phyloP scores from a whole-genome alignment of 441 rosid species.

The Raphanus hybrid region DNA sequence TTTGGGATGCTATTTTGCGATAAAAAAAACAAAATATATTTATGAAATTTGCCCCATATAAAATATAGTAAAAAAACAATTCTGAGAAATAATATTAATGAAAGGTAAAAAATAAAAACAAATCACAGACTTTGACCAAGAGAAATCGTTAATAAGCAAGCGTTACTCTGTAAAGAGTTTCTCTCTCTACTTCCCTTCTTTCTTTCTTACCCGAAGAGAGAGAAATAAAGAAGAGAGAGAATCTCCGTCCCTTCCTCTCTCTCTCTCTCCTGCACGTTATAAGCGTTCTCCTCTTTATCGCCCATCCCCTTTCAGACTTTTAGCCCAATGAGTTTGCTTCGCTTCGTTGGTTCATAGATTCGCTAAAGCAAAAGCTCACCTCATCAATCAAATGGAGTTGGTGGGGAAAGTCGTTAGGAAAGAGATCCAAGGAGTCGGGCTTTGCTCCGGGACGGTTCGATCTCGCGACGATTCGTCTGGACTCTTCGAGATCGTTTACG shows the following conservation, averaged over 20 bases:
- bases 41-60: too few relatives aligned
- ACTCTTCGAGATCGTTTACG: not conserved
- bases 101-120: not conserved
- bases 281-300: not conserved
- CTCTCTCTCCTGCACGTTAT: not conserved
- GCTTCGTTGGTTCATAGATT: not conserved
- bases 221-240: not conserved
- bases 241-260: not conserved
- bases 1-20: too few relatives aligned
- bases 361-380: not conserved
- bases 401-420: not conserved
- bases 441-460: not conserved
- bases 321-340: not conserved
- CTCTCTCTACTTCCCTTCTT: not conserved
- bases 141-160: not conserved
- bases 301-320: not conserved
- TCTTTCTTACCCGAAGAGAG: not conserved
- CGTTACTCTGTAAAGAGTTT: not conserved
- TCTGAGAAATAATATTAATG: not conserved
- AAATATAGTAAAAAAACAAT: too few relatives aligned
- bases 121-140: not conserved
- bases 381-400: not conserved
- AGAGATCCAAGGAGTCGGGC: not conserved
- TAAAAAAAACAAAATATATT: too few relatives aligned
- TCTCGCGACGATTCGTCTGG: constrained; percentile 1